Percentiles rank a stretch among this genome's conserved stretches.
These are phyloP conservation scores for Scutellaria barbata DNA, from an alignment of 257 asterid species.

Conservation along the genomic window DNA sequence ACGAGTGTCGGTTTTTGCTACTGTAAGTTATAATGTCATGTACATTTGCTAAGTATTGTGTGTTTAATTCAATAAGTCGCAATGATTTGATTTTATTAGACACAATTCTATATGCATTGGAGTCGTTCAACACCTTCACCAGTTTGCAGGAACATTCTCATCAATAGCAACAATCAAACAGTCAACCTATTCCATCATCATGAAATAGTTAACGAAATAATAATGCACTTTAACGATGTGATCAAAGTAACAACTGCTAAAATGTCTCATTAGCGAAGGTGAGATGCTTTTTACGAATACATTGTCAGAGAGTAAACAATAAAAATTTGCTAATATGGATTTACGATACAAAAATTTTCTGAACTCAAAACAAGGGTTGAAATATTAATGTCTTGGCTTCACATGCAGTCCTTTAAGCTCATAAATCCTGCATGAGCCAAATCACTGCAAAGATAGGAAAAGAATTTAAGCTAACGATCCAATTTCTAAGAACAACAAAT, in stretches of 20 bases:
- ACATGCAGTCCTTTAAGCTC: neutral
- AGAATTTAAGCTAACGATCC: neutral
- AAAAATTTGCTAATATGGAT: neutral
- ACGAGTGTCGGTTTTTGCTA: too few species aligned
- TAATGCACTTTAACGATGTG: neutral
- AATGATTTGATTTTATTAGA: too few species aligned
- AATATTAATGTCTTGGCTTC: neutral
- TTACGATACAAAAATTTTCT: slow-evolving; percentile 21
- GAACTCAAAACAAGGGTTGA: slow-evolving; percentile 14
- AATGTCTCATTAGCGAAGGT: neutral
- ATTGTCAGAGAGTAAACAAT: neutral
- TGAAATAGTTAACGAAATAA: too few species aligned
- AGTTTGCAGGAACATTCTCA: too few species aligned
- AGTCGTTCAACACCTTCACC: too few species aligned
- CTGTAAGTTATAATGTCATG: too few species aligned
- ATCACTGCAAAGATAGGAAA: slow-evolving; percentile 29
- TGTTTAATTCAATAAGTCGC: too few species aligned
- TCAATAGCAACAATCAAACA: too few species aligned
- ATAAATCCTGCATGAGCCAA: neutral
- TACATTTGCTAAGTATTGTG: too few species aligned
- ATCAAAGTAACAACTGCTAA: neutral
- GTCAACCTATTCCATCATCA: too few species aligned
- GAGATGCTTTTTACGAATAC: neutral
- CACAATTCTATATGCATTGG: too few species aligned
- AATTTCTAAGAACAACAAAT: neutral